Evolutionary conservation across 257 asterid genomes (phyloP), one percentile per base, ranked within the genome.

Genomic region (Lithospermum erythrorhizon): DNA sequence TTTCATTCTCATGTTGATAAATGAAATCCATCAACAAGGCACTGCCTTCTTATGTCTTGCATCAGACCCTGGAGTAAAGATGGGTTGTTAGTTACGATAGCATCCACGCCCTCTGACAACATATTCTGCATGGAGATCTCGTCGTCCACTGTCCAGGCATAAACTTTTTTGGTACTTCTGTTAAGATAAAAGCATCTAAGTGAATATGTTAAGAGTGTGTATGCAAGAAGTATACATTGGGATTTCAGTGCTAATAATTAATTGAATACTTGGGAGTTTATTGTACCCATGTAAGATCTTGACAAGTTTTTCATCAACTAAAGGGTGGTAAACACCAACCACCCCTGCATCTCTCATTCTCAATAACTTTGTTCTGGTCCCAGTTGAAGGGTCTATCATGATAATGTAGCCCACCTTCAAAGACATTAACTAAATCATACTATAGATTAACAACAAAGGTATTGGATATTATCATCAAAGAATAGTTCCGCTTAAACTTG

Each of bases 341-440:
- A 86, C 95, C 56, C 75, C 81, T 24, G 98, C 98, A 35, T 74
- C 80, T 70, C 76, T 76, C 90, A 88, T 84, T 74, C 98, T 81
- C 80, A 91, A 68, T 62, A 84, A 45, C n/a, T 74, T 66, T 58
- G 69, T 81, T 73, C 90, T 77, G 57, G 65, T 77, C 64, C 95
- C 89, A 41, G 81, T 81, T 24, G 85, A 58, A 13, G 77, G 88
- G 62, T 86, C 94, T 45, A 74, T 77, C 98, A 91, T 86, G 63
- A 91, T 95, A 25, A 88, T 88, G 79, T 91, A 88, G 18, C 98
- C 98, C 41, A 86, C 97, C 98, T 91, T 73, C 77, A 75, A 18
- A 72, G 61, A 57, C 19, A 13, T 49, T 6, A 64, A 61, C 64
- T 55, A n/a, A 57, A 60, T 25, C 23, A 41, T 2, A 41, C 49